Conservation (phyloP, 75 land plant genomes). For the Pseudotsuga menziesii region DNA sequence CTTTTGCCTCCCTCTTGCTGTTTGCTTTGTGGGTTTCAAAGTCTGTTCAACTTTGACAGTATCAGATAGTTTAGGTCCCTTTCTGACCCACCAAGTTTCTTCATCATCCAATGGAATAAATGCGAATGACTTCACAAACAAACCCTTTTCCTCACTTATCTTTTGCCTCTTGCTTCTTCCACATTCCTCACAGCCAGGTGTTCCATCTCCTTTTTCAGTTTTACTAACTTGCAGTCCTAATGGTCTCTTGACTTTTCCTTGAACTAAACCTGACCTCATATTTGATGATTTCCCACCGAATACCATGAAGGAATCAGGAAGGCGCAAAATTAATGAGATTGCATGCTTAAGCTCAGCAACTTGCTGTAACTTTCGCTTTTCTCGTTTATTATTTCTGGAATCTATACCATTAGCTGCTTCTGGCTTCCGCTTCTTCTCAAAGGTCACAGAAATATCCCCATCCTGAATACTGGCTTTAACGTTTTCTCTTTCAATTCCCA, state of each 20-base stretch:
- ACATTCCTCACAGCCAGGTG: conserved; percentile 95
- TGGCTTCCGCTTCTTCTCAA: conserved; percentile 18
- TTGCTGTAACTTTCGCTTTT: conserved; percentile 26
- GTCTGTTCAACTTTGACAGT: conserved; percentile 63
- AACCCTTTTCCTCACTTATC: conserved; percentile 49
- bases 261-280: conserved; percentile 22
- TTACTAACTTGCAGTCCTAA: conserved; percentile 17
- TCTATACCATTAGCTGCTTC: conserved; percentile 5
- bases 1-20: conserved; percentile 73
- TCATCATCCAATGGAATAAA: conserved; percentile 58
- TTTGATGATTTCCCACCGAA: conserved; percentile 16
- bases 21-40: conserved; percentile 62
- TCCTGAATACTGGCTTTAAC: conserved; percentile 8
- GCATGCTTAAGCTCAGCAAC: conserved; percentile 60
- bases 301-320: conserved; percentile 40
- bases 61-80: conserved; percentile 54
- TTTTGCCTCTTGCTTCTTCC: conserved; percentile 68
- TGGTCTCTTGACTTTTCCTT: conserved; percentile 33
- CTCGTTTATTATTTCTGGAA: conserved; percentile 11
- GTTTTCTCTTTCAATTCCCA: background rate
- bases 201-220: conserved; percentile 43
- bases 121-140: conserved; percentile 23
- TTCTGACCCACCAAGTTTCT: conserved; percentile 82
- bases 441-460: conserved; percentile 12
- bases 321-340: conserved; percentile 44